Conservation (phyloP, 352 stramenopile genomes). For the Phytophthora gonapodyides region DNA sequence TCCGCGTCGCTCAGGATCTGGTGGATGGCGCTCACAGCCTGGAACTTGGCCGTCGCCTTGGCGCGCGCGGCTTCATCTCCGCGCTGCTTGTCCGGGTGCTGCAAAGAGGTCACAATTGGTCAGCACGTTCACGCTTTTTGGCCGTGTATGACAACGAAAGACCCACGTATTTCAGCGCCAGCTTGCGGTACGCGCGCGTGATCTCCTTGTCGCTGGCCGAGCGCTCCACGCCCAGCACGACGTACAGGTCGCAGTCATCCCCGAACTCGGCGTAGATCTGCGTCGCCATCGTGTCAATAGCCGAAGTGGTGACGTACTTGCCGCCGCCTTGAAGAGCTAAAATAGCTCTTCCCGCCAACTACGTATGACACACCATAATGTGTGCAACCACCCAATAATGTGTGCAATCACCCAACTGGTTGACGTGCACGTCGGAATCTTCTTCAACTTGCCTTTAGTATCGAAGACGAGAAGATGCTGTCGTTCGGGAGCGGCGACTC, state of each 20-base stretch:
- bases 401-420: slow-evolving; percentile 21
- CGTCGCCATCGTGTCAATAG: slow-evolving; percentile 32
- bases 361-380: background rate
- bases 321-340: background rate
- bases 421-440: slow-evolving; percentile 30
- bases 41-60: slow-evolving; percentile 80
- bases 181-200: slow-evolving; percentile 69
- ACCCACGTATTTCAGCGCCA: slow-evolving; percentile 73
- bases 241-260: slow-evolving; percentile 76
- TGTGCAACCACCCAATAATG: slow-evolving; percentile 4
- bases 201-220: slow-evolving; percentile 72
- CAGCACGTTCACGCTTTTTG: background rate
- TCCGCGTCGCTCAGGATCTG: slow-evolving; percentile 82
- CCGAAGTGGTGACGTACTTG: slow-evolving; percentile 8
- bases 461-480: slow-evolving; percentile 30
- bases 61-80: slow-evolving; percentile 59
- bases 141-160: background rate
- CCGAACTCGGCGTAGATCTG: slow-evolving; percentile 67
- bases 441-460: slow-evolving; percentile 37
- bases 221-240: slow-evolving; percentile 64
- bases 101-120: slow-evolving; percentile 14
- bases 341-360: slow-evolving; percentile 17
- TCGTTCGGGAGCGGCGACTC: slow-evolving; percentile 47
- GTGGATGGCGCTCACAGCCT: slow-evolving; percentile 88
- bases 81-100: slow-evolving; percentile 92